Evolutionary conservation across 257 asterid genomes (phyloP), one percentile per base, ranked within the genome.

Genomic region (Przewalskia tangutica): DNA sequence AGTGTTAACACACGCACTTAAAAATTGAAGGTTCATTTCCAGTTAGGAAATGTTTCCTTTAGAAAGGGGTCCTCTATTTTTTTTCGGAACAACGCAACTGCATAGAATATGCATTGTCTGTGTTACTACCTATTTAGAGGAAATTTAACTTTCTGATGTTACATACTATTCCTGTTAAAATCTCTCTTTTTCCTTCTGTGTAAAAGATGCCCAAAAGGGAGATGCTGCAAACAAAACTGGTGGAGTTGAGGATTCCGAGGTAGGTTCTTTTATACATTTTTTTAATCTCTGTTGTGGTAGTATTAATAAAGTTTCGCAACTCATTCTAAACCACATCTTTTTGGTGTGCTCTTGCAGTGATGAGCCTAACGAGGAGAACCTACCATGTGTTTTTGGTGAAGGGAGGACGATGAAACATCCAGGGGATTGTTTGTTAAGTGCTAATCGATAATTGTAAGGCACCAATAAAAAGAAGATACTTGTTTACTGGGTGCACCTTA

Each of bases 171-270:
- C 18, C 2, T 44, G 10, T 42, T 40, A 20, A 71, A 71, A 18
- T 68, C 12, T 48, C 2, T 18, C 27, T 46, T 46, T 46, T 18
- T 0, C 7, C 6, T 36, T 80, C 60, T 50, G 27, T 38, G 32
- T 55, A 80, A 77, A 80, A 64, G 83, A 80, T 13, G 82, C 50
- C 11, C 48, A 0, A 27, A 80, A 46, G 50, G 82, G 82, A 16
- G 77, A 80, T 59, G 77, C 83, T 80, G 51, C 58, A 12, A 80
- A 63, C 65, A 80, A 80, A 80, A 59, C 56, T 40, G 48, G 77
- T 0, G 23, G 77, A 9, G 56, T 10, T 40, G 77, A 64, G 23
- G 83, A 80, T 16, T 65, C 77, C 0, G 83, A 80, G 83, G 83
- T 80, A 53, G 3, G 83, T 80, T 80, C 77, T 80, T 27, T 7